Base-by-base conservation (phyloP, 805 yeast species). In the Lipomyces lipofer region DNA sequence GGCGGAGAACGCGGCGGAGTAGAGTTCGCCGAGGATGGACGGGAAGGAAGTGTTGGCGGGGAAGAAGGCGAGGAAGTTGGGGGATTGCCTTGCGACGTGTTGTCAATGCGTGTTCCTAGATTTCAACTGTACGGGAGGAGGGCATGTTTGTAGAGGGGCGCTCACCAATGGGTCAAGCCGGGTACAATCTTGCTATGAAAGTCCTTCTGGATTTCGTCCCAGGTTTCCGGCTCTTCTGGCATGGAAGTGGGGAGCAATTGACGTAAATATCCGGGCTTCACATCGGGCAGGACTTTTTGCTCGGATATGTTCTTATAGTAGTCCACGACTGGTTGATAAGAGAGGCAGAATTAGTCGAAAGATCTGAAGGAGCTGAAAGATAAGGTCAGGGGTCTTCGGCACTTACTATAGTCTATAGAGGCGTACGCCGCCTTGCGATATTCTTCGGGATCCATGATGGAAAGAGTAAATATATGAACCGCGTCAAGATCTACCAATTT, bases 1-100 rank as follows among this genome's bases (percentile, higher is more conserved):
- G n/a, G 60, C 63, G 9, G 62, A 59, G 38, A 62, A 62, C 12
- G 65, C 65, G 7, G 64, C 49, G 6, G 65, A 62, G 33, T 51
- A 61, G 28, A 59, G 52, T 33, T 62, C 65, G 6, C 65, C 65
- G 12, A 62, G 56, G 49, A 62, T 62, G 9, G 63, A 54, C 4
- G 65, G 64, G 24, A 44, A 62, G 2, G 60, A 46, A 10, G 58
- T 44, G 39, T 62, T 62, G 21, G 65, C 63, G 1, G 65, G 65
- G 43, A 62, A 62, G 28, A 59, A 62, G 4, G 65, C 65, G 2
- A 62, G 49, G 25, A 62, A 62, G 25, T 61, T 61, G 17, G 65
- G 65, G 44, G 58, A 51, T 43, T 62, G 65, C 64, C 60, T 53
- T 29, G 12, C 17, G 13, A n/a, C 9, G 9, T 29, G 13, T 9